Evolutionary conservation across 2,329 filamentous ascomycete genomes (phyloP).

Genomic region (Lachnellula occidentalis): DNA sequence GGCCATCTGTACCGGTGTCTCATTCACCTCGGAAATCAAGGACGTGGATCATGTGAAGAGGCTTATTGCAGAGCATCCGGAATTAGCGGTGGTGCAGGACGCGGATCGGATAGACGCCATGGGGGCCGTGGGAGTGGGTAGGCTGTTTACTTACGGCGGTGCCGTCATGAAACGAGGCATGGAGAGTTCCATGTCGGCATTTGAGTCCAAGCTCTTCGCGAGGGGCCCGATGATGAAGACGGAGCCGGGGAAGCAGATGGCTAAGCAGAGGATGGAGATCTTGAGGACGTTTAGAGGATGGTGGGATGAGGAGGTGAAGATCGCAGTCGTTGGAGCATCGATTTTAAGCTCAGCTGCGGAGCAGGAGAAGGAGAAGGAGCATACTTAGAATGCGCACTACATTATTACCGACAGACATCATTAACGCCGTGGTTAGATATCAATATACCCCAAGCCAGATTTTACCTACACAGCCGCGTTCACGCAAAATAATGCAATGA

Average conservation of each 20-base stretch:
- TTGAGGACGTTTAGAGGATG: constrained; percentile 47
- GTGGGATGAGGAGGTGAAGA: constrained; percentile 45
- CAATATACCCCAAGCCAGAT: not conserved
- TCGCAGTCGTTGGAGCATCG: constrained; percentile 1
- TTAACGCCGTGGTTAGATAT: not conserved
- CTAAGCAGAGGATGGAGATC: constrained; percentile 44
- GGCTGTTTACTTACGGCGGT: constrained; percentile 72
- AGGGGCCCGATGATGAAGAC: constrained; percentile 55
- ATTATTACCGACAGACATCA: too few species aligned
- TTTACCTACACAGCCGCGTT: not conserved
- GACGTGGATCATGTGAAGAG: constrained; percentile 53
- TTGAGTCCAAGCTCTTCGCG: constrained; percentile 67
- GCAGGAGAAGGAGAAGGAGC: not conserved
- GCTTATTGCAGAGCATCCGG: constrained; percentile 62
- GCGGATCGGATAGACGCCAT: constrained; percentile 90
- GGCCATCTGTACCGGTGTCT: constrained; percentile 68
- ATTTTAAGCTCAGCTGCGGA: not conserved
- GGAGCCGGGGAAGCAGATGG: constrained; percentile 45
- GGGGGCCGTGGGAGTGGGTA: constrained; percentile 75
- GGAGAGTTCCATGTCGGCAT: constrained; percentile 62
- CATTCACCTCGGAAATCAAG: constrained; percentile 68
- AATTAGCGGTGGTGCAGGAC: constrained; percentile 83
- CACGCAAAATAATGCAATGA: not conserved
- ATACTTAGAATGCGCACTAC: not conserved
- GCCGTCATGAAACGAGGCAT: constrained; percentile 51